Evolutionary conservation across 2,329 filamentous ascomycete genomes (phyloP).

Genomic region (Raffaelea deltoideospora): DNA sequence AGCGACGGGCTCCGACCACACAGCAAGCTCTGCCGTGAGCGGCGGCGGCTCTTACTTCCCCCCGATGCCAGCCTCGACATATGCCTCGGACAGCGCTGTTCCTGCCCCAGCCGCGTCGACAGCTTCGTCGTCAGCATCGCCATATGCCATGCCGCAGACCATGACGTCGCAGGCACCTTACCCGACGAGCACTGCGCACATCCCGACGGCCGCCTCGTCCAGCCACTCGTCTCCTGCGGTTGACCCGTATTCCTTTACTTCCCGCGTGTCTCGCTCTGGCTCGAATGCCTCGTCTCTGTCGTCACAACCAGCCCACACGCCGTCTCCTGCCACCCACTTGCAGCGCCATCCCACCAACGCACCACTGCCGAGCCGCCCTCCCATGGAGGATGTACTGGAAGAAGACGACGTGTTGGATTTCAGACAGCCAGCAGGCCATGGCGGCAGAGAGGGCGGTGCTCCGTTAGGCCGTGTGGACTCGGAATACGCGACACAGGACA

Average conservation of each 20-base stretch:
- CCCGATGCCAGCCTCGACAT: not conserved
- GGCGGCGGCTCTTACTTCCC: constrained; percentile 4
- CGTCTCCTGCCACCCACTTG: constrained; percentile 28
- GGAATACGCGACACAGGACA: constrained; percentile 31
- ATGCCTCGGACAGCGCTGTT: constrained; percentile 19
- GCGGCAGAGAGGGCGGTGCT: not conserved
- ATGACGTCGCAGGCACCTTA: constrained; percentile 32
- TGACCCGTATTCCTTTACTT: constrained; percentile 30
- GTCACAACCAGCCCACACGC: constrained; percentile 26
- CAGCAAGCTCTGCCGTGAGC: constrained; percentile 8
- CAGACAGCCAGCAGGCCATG: constrained; percentile 23
- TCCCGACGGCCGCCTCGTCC: constrained; percentile 19
- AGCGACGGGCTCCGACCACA: constrained; percentile 13
- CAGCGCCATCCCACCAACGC: constrained; percentile 45
- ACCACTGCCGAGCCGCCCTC: constrained; percentile 38
- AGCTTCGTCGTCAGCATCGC: constrained; percentile 5
- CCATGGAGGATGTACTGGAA: constrained; percentile 26
- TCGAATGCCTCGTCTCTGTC: constrained; percentile 33
- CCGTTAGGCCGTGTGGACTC: constrained; percentile 6
- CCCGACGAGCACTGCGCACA: constrained; percentile 20
- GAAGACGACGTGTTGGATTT: no score
- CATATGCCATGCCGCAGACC: constrained; percentile 11
- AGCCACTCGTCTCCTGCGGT: constrained; percentile 33
- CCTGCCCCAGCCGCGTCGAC: constrained; percentile 13
- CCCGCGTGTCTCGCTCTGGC: constrained; percentile 29